Evolutionary conservation across 371 early-diverging fungal genomes (phyloP), one percentile per base, ranked within the genome.

Genomic region (Cokeromyces recurvatus): DNA sequence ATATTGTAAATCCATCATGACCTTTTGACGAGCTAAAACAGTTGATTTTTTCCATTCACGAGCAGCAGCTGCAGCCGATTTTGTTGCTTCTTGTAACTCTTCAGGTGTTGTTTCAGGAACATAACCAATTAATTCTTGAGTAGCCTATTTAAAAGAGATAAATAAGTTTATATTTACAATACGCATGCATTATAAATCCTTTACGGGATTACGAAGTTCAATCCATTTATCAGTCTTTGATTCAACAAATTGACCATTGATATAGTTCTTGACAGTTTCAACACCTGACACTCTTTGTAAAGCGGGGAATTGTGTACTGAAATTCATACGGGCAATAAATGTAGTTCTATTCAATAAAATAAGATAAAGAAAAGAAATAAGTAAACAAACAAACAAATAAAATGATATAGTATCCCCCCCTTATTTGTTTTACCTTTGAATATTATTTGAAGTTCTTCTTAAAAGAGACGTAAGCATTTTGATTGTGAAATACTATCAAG

Each of bases 181-280:
- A n/a, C 5, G 29, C 11, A 29, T 15, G 14, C 10, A 32, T 32
- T 9, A 16, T 22, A 20, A 3, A 16, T 29, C 29, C 37, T 77
- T 62, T 81, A 89, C 92, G 37, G 97, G 97, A 66, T 97, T 94
- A 55, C 80, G 78, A 25, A 97, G 81, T 41, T 89, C 90, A 55
- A 92, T 85, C 93, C 93, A 94, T 57, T 89, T 79, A 55, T 78
- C 68, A 21, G 94, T 78, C 55, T 86, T 81, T 11, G 95, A 94
- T 51, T 94, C 91, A 34, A 88, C 66, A 64, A 95, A 92, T 77
- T 96, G 86, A 45, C 97, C 97, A 57, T 95, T 86, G 67, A 97
- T 89, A 56, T 77, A 87, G 48, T 89, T 75, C 74, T 85, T 84
- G 46, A 89, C 81, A 23, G 68, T 82, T 19, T 74, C 74, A 23